A percentile compares a stretch with the other conserved stretches of the same genome.
These are phyloP conservation scores for Leccinellum luteum DNA, from an alignment of 768 basidiomycete genomes.

Conservation along the genomic window DNA sequence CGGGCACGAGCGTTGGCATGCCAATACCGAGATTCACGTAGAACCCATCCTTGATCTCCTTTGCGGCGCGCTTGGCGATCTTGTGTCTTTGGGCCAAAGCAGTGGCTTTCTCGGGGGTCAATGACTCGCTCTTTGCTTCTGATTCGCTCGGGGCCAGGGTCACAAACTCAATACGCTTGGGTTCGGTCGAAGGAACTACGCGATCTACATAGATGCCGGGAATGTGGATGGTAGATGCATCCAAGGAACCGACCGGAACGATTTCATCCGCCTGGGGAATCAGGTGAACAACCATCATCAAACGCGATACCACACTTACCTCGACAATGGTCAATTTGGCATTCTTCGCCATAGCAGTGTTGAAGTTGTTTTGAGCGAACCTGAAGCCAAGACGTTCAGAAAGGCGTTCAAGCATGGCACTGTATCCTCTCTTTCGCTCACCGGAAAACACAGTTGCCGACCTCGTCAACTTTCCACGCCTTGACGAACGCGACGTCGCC, in stretches of 20 bases:
- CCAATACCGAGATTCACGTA: constrained; percentile 90
- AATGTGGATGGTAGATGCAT: constrained; percentile 78
- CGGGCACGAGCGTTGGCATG: constrained; percentile 87
- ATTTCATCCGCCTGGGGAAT: constrained; percentile 76
- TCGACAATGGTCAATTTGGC: constrained; percentile 91
- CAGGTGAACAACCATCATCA: background rate
- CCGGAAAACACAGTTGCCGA: constrained; percentile 91
- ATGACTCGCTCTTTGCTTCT: constrained; percentile 21
- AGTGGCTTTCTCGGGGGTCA: constrained; percentile 49
- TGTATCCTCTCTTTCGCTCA: constrained; percentile 26
- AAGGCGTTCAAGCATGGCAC: background rate
- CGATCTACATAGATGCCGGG: constrained; percentile 89
- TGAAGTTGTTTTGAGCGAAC: constrained; percentile 88
- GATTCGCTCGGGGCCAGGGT: constrained; percentile 59
- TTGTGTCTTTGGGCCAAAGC: constrained; percentile 59
- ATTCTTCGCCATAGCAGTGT: constrained; percentile 81
- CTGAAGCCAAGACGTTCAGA: constrained; percentile 34
- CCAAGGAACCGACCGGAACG: constrained; percentile 77
- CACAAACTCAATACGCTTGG: constrained; percentile 74
- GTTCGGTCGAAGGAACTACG: constrained; percentile 72
- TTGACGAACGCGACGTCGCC: constrained; percentile 84
- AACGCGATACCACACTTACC: constrained; percentile 37
- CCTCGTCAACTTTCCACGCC: constrained; percentile 92
- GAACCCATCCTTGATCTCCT: constrained; percentile 84
- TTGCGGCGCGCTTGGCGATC: constrained; percentile 84